Evolutionary conservation across 257 asterid species (phyloP).

Genomic region (Capsicum baccatum): DNA sequence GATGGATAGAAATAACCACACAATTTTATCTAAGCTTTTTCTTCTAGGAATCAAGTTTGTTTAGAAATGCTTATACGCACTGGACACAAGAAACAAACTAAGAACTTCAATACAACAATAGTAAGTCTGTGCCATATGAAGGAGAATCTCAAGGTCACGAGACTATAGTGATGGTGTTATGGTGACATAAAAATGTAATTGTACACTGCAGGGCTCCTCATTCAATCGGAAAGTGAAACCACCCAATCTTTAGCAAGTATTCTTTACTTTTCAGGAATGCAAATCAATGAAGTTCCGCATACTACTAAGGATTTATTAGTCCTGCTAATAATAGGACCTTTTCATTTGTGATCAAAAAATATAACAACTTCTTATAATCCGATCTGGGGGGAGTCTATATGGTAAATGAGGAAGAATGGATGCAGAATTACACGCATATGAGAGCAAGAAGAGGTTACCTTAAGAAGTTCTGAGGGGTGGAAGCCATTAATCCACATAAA

Average conservation of each 20-base stretch:
- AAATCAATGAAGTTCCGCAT: slow-evolving; percentile 11
- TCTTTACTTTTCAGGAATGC: neutral
- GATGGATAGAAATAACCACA: neutral
- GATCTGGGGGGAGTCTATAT: neutral
- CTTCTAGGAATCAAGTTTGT: neutral
- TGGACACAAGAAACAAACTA: neutral
- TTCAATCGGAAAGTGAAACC: neutral
- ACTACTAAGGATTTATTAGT: neutral
- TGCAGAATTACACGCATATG: neutral
- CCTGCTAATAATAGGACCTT: neutral
- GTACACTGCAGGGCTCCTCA: neutral
- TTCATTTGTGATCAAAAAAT: neutral
- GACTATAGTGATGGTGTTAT: neutral
- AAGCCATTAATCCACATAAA: slow-evolving; percentile 98
- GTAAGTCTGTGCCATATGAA: neutral
- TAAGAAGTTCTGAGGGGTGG: slow-evolving; percentile 92
- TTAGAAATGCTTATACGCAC: neutral
- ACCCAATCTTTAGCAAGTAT: neutral
- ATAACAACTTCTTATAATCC: neutral
- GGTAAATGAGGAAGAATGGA: neutral
- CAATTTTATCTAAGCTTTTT: neutral
- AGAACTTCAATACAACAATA: slow-evolving; percentile 4
- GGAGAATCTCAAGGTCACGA: slow-evolving; percentile 4
- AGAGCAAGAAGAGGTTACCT: slow-evolving; percentile 50
- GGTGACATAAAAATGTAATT: neutral